Conservation (phyloP, 805 yeast genomes). For the Millerozyma miso region DNA sequence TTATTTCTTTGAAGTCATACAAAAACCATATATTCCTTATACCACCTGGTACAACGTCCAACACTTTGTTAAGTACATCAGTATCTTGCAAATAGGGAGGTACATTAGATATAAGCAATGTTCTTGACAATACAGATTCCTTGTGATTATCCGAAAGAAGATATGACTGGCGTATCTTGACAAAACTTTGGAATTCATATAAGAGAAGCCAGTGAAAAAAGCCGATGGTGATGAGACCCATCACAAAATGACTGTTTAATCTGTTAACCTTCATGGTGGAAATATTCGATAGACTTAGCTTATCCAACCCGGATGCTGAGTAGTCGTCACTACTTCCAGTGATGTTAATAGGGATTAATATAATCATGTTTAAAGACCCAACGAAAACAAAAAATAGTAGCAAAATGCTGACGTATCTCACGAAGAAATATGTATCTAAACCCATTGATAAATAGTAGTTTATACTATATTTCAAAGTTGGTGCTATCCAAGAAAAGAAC, state of each 20-base stretch:
- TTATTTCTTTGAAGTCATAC: slow-evolving; percentile 21
- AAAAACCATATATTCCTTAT: slow-evolving; percentile 60
- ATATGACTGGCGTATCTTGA: slow-evolving; percentile 44
- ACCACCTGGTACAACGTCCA: slow-evolving; percentile 48
- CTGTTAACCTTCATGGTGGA: slow-evolving; percentile 46
- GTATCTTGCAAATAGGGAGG: slow-evolving; percentile 30
- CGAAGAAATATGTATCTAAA: slow-evolving; percentile 69
- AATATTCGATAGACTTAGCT: slow-evolving; percentile 67
- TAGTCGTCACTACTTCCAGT: slow-evolving; percentile 29
- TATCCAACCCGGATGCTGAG: slow-evolving; percentile 54
- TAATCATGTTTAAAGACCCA: slow-evolving; percentile 52
- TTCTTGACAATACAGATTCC: slow-evolving; percentile 21
- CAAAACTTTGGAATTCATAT: slow-evolving; percentile 51
- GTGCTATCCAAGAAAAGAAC: slow-evolving; percentile 54
- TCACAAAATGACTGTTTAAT: slow-evolving; percentile 59
- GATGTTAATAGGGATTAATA: slow-evolving; percentile 62
- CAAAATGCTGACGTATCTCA: slow-evolving; percentile 55
- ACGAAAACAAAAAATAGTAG: slow-evolving; percentile 48
- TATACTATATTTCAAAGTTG: slow-evolving; percentile 37
- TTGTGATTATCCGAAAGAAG: slow-evolving; percentile 26
- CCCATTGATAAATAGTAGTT: slow-evolving; percentile 51
- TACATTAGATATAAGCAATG: slow-evolving; percentile 43
- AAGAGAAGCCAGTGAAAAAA: slow-evolving; percentile 55
- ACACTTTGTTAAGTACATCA: slow-evolving; percentile 21
- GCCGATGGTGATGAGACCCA: slow-evolving; percentile 51